Base-by-base conservation (phyloP, 108 stramenopile genomes). In the Cyclostephanos invisitatus region DNA sequence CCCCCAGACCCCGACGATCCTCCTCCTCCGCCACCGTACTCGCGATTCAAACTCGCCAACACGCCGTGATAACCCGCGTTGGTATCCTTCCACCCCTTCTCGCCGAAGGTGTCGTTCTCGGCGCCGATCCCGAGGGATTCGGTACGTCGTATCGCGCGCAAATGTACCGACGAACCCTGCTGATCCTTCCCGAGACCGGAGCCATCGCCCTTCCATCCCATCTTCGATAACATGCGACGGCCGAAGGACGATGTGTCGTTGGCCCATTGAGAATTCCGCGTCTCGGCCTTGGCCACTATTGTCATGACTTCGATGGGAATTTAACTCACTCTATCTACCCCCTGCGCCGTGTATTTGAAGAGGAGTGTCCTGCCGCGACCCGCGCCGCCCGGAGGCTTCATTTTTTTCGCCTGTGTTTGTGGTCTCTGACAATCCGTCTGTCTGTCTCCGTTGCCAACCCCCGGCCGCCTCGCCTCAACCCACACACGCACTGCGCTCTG, bases 131-230 rank as follows among this genome's bases (percentile, higher is more conserved):
- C 88, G 44, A 91, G 54, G 11, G 82, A 79, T 49, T 89, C 88
- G 27, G 83, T 67, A 22, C 87, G 79, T 49, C 72, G 64, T 9
- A 85, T 50, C 3, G 74, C 84, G 21, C 84, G 80, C 12, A 83
- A 38, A 47, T 84, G 78, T 22, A 51, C 71, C 15, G 62, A 59
- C 1, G 77, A 85, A 0, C 86, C 89, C 72, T 87, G 86, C 70
- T 87, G 82, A 12, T 85, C 58, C 37, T 87, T 89, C 36, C 96
- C 96, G n/a, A 97, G 80, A 25, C 89, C 95, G 54, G 82, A 55
- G 5, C 92, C 92, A 49, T 97, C 91, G 0, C 80, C 80, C 54
- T 84, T 89, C 94, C 94, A 97, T 29, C 97, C 97, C 95, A 97
- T 95, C 70, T 96, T 95, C 15, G 78, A 47, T 37, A 97, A 82